Evolutionary conservation across 176 grass and related monocot genomes (phyloP).

Genomic region (Bolboschoenus planiculmis): DNA sequence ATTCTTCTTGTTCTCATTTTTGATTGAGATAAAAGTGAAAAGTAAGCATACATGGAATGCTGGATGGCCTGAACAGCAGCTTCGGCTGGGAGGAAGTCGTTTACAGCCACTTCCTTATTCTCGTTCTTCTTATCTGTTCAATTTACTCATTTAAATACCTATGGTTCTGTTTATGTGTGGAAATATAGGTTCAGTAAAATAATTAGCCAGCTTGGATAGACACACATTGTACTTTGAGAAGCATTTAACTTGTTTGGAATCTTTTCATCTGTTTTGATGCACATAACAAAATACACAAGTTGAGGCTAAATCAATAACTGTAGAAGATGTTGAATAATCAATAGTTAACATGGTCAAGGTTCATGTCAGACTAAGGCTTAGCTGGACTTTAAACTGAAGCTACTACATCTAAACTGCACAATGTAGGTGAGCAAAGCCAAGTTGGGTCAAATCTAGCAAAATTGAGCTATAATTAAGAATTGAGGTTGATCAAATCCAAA

Average conservation of each 20-base stretch:
- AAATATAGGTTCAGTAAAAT: background rate
- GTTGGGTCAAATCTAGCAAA: background rate
- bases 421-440: background rate
- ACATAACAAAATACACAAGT: background rate
- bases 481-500: background rate
- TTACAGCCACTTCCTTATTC: conserved; percentile 33
- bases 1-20: background rate
- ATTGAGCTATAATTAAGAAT: background rate
- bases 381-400: background rate
- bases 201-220: background rate
- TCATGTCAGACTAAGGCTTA: background rate
- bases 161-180: background rate
- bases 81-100: conserved; percentile 29
- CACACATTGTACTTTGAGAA: background rate
- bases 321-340: background rate
- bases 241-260: background rate
- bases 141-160: background rate
- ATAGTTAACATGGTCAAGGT: background rate
- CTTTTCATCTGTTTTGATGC: background rate
- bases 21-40: background rate
- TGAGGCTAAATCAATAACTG: background rate
- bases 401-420: background rate
- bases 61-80: conserved; percentile 33
- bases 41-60: conserved; percentile 30
- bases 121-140: conserved; percentile 40